Evolutionary conservation across 257 asterid genomes (phyloP).

Genomic region (Solanum chiquidenum): DNA sequence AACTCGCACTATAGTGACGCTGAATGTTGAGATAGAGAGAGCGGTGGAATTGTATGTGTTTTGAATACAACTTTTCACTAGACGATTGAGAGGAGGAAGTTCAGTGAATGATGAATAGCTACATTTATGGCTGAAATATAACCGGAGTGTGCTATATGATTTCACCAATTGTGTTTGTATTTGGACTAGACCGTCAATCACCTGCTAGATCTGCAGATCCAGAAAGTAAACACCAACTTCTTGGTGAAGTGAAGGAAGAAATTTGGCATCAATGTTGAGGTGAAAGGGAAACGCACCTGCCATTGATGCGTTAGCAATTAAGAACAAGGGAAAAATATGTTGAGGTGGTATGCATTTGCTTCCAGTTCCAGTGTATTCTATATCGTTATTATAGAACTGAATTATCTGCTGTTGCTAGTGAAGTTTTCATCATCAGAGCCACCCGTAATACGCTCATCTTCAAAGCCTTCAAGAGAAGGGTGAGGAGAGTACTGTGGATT

Average conservation of each 20-base stretch:
- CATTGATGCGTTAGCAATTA: not conserved
- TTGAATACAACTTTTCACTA: not conserved
- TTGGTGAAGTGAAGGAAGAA: not conserved
- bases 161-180: not conserved
- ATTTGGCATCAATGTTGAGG: not conserved
- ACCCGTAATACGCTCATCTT: conserved; percentile 31
- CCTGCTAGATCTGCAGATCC: not conserved
- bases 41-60: not conserved
- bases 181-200: not conserved
- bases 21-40: not conserved
- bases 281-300: not conserved
- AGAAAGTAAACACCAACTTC: not conserved
- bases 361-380: not conserved
- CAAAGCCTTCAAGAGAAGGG: conserved; percentile 43
- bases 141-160: not conserved
- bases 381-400: not conserved
- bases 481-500: conserved; percentile 48
- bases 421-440: conserved; percentile 38
- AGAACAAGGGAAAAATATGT: not conserved
- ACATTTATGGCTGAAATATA: not conserved
- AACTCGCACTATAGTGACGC: not conserved
- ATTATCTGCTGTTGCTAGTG: not conserved
- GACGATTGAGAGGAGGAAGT: not conserved
- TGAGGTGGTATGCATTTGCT: not conserved
- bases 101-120: not conserved